Base-by-base conservation (phyloP, 371 early-diverging fungal species). In the Rhizopus arrhizus region DNA sequence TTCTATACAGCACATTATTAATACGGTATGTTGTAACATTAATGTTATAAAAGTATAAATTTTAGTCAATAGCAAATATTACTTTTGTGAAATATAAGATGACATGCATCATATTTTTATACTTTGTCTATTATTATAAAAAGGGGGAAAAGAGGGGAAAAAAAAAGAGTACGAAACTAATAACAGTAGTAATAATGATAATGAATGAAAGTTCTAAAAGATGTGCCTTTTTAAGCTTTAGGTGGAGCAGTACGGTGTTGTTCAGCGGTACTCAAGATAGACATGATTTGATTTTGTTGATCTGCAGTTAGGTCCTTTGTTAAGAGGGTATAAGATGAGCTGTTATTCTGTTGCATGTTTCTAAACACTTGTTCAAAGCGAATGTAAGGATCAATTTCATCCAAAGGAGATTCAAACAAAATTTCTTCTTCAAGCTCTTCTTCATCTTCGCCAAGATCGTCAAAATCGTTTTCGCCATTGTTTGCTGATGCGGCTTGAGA, bases 361-460 rank as follows among this genome's bases (percentile, higher is more conserved):
- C 61, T 59, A 50, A 83, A 78, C 5, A 70, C 72, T 50, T 83
- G 80, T 12, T 86, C 84, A 72, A 95, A 91, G 58, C 80, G 79
- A 29, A 87, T 64, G 74, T 93, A 94, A 4, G 91, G 88, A 66
- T 96, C 89, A 46, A 96, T 71, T 41, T 83, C 75, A 65, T 96
- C 97, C 59, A 95, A 75, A 12, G 95, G 94, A 2, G 94, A 91
- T 62, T 90, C 90, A 59, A 89, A 90, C 54, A 85, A 66, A 11
- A 89, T 73, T 61, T 93, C 94, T 73, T 94, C 94, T 40, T 86
- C 83, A 40, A 92, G 80, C 29, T 85, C 83, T 16, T 86, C 88
- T 13, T 87, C 81, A 15, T 83, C 72, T 68, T 94, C 93, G 33
- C 91, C 82, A 34, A 83, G 81, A 22, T 86, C 87, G 22, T 85